Percentiles rank a stretch among this genome's conserved stretches.
These are phyloP conservation scores for Wickerhamomyces strasburgensis DNA, from an alignment of 805 yeast genomes.

Conservation along the genomic window DNA sequence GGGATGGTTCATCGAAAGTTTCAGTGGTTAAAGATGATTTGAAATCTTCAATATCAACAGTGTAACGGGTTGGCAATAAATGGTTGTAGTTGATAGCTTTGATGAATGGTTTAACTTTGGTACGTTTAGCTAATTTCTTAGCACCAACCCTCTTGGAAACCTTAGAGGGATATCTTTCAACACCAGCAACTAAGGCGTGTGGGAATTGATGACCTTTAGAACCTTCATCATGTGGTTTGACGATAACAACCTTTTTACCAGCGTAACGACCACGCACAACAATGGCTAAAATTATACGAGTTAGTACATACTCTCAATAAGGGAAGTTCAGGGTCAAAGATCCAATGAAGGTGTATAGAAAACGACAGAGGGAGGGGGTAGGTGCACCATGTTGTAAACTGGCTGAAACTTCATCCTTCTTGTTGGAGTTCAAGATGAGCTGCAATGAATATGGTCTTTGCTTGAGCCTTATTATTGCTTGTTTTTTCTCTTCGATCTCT, in stretches of 20 bases:
- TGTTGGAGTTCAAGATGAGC: too few relatives aligned
- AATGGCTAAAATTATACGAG: conserved; percentile 55
- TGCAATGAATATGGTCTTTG: too few relatives aligned
- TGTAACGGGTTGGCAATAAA: conserved; percentile 99
- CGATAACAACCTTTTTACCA: conserved; percentile 99
- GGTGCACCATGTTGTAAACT: too few relatives aligned
- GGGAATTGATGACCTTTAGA: conserved; percentile 98
- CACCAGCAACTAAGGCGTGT: conserved; percentile 99
- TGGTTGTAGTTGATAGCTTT: conserved; percentile 99
- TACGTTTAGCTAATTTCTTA: conserved; percentile 95
- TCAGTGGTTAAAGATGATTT: conserved; percentile 89
- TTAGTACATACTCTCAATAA: too few relatives aligned
- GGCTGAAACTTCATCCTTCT: too few relatives aligned
- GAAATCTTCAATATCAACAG: conserved; percentile 93
- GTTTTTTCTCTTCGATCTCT: background rate
- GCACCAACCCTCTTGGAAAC: conserved; percentile 92
- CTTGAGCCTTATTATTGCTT: background rate
- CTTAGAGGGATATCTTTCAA: conserved; percentile 97
- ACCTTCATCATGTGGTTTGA: conserved; percentile 98
- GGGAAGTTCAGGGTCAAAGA: too few relatives aligned
- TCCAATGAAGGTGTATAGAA: too few relatives aligned
- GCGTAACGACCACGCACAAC: conserved; percentile 99
- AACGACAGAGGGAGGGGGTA: too few relatives aligned
- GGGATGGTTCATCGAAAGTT: conserved; percentile 95
- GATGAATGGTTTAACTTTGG: conserved; percentile 98